Evolutionary conservation across 306 rosid genomes (phyloP).

Genomic region (Hippophae tibetana): DNA sequence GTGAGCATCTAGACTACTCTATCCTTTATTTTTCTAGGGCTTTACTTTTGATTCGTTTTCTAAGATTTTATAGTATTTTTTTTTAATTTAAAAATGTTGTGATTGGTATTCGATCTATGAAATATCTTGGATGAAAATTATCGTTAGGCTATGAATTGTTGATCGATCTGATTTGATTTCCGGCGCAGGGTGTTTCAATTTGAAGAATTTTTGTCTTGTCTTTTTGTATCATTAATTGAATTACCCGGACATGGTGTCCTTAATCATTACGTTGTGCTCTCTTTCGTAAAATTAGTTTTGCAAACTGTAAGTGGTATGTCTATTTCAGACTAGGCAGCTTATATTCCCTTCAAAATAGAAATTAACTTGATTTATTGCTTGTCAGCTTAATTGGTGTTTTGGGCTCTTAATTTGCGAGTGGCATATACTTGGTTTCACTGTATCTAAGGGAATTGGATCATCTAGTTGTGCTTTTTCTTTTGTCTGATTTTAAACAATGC

Average conservation of each 20-base stretch:
- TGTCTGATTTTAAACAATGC: too few relatives aligned
- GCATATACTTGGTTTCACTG: too few relatives aligned
- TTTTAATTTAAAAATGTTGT: not conserved
- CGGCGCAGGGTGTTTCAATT: not conserved
- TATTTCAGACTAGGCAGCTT: not conserved
- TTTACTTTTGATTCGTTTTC: not conserved
- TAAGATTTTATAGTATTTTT: too few relatives aligned
- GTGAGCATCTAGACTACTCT: slow-evolving; percentile 20
- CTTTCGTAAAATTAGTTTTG: not conserved
- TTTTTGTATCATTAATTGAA: too few relatives aligned
- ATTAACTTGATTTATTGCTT: not conserved
- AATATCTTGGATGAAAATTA: not conserved
- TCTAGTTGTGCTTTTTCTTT: too few relatives aligned
- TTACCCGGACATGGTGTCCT: not conserved
- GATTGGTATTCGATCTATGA: slow-evolving; percentile 12
- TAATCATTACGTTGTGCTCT: not conserved
- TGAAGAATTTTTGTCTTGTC: too few relatives aligned
- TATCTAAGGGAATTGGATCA: too few relatives aligned
- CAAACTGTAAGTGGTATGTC: not conserved
- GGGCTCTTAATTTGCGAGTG: too few relatives aligned
- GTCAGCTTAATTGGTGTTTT: not conserved
- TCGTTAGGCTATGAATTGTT: not conserved
- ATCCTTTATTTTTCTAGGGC: not conserved
- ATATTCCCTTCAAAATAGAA: not conserved
- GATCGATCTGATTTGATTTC: not conserved